Base-by-base conservation (phyloP, 2,329 filamentous ascomycete species). In the Nothomitra cinnamomea region DNA sequence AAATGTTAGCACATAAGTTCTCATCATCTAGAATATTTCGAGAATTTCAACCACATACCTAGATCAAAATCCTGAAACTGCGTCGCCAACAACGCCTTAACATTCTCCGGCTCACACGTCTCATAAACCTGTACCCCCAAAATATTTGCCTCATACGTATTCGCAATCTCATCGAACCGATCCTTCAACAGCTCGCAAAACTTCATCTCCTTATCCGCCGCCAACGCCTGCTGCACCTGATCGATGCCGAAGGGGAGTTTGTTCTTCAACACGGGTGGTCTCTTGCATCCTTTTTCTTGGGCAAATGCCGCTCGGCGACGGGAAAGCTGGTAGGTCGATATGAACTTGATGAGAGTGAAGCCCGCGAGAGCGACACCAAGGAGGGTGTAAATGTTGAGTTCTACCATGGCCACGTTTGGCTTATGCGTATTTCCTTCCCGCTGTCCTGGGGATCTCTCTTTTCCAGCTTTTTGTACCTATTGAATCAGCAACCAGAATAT, bases 51-150 rank as follows among this genome's bases (percentile, higher is more conserved):
- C 21, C 72, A 67, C 57, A 79, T 68, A 5, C 88, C 87, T 64
- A 95, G 88, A 60, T 88, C 89, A 63, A 82, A 95, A 62, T 94
- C 85, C 40, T 69, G 69, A 63, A 95, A 95, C 63, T 95, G 87
- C 1, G 83, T 84, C 0, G 88, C 85, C n/a, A 95, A 72, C 21
- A 95, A 75, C 4, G 89, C 86, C 66, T 95, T 94, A 70, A 94
- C 83, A 63, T 95, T 95, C 62, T 94, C 87, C 0, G 85, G 85
- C 59, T 95, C 87, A 4, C 78, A 77, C 0, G 89, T 95, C 10
- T 32, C 5, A 10, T 32, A 32, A 32, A 32, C 28, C 28, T 32
- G 28, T 32, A 10, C 10, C 5, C 28, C 28, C 28, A 32, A 32
- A 32, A 32, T 4, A 32, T 32, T 32, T 10, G 28, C 28, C 22